A percentile compares a stretch with the other conserved stretches of the same genome.
phyloP scores from a whole-genome alignment of 768 basidiomycete species.

The Cyclocybe cylindracea region DNA sequence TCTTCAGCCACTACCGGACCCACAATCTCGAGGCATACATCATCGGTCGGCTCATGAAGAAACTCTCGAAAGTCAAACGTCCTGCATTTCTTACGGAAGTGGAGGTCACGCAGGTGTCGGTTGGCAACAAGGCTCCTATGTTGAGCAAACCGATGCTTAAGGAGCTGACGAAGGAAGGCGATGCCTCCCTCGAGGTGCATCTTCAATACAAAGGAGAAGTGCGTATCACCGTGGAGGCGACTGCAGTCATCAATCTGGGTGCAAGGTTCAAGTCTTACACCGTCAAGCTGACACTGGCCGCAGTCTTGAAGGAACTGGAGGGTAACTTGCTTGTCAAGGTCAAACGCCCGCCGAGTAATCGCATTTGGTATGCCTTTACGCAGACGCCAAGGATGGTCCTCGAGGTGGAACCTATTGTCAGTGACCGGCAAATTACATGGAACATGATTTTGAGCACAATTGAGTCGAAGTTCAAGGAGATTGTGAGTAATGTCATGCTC shows the following conservation, averaged over 20 bases:
- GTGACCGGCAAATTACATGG: conserved; percentile 93
- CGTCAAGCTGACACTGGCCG: conserved; percentile 88
- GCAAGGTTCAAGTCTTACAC: conserved; percentile 85
- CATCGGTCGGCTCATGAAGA: conserved; percentile 89
- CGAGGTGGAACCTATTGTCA: conserved; percentile 91
- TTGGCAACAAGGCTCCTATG: conserved; percentile 82
- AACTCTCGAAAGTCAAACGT: conserved; percentile 87
- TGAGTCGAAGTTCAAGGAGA: conserved; percentile 85
- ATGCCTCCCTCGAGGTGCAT: conserved; percentile 86
- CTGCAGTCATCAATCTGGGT: conserved; percentile 83
- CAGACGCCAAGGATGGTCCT: conserved; percentile 85
- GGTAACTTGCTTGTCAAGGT: conserved; percentile 89
- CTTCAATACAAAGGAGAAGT: conserved; percentile 85
- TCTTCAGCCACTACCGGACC: conserved; percentile 91
- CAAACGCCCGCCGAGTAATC: conserved; percentile 93
- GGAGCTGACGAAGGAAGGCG: conserved; percentile 92
- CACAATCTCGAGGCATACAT: conserved; percentile 80
- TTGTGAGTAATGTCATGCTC: conserved; percentile 51
- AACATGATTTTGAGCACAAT: conserved; percentile 88
- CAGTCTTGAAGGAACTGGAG: conserved; percentile 85
- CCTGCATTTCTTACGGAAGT: conserved; percentile 86
- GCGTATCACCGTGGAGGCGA: conserved; percentile 87
- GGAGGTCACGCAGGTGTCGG: conserved; percentile 84
- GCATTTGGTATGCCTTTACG: conserved; percentile 97
- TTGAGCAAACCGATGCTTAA: conserved; percentile 98